Base-by-base conservation (phyloP, 2,329 filamentous ascomycete genomes). In the Penicillium rolfsii region DNA sequence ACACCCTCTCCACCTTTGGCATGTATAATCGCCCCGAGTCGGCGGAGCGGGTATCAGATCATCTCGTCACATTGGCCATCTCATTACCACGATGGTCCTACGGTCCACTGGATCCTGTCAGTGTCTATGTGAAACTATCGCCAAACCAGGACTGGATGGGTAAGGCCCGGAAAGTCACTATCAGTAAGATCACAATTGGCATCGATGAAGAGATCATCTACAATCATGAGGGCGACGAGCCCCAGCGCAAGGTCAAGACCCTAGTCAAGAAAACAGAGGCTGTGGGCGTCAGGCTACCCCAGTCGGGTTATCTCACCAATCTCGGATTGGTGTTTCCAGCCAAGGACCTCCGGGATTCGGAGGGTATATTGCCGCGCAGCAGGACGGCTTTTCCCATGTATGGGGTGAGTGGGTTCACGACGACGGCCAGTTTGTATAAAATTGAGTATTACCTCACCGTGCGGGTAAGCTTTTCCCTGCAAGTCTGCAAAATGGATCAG, bases 181-280 rank as follows among this genome's bases (percentile, higher is more conserved):
- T 99, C 72, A 89, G 93, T 73, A 95, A 95, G 73, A 95, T 99
- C 68, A 97, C 93, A 1, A 88, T 98, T 45, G 87, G 88, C 12
- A 96, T 99, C 69, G 95, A 98, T 73, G 95, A 99, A 77, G 94
- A 98, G 74, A 96, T 98, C 61, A 96, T 95, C n/a, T 99, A 91
- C 79, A 98, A 99, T 67, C 95, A 95, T 33, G 94, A 98, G 77
- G 95, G 95, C 52, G 95, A 98, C 73, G 95, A 98, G 74, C 93
- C 93, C 30, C 91, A 91, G 35, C 91, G 91, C 67, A 97, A 96
- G 77, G 82, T 92, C 67, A 97, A 96, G 77, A 90, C 89, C 59
- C 81, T 99, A 66, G 89, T 91, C 28, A 95, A 93, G 76, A 90
- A 94, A 69, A 89, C 89, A 1, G 91, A 97, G 71, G 81, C 83